Conservation (phyloP, 2,329 filamentous ascomycete genomes). For the Epichloe typhina region DNA sequence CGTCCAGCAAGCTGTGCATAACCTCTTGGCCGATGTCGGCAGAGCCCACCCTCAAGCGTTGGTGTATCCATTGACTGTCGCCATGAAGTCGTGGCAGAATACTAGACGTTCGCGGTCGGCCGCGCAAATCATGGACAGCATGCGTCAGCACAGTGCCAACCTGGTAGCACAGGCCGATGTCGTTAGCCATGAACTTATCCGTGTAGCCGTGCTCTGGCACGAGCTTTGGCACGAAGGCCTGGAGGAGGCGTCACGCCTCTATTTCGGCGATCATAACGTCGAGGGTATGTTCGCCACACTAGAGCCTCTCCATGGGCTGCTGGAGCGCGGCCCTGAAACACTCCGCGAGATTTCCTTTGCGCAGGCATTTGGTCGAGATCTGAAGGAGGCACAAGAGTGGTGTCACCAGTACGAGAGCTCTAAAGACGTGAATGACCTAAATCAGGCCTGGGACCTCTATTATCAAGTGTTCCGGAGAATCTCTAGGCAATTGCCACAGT, state of each 20-base stretch:
- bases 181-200: constrained; percentile 91
- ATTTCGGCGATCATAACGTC: constrained; percentile 96
- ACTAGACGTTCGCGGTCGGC: constrained; percentile 77
- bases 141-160: constrained; percentile 85
- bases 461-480: constrained; percentile 98
- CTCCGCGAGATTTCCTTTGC: constrained; percentile 93
- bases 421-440: constrained; percentile 85
- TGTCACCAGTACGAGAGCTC: constrained; percentile 83
- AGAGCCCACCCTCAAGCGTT: constrained; percentile 89
- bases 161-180: constrained; percentile 91
- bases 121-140: constrained; percentile 90
- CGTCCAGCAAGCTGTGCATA: constrained; percentile 83
- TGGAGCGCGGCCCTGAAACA: constrained; percentile 85
- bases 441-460: constrained; percentile 98
- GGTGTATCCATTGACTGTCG: constrained; percentile 92
- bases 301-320: constrained; percentile 77
- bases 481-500: constrained; percentile 78
- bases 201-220: constrained; percentile 95
- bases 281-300: constrained; percentile 93
- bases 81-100: constrained; percentile 85
- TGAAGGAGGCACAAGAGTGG: constrained; percentile 91
- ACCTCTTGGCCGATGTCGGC: constrained; percentile 82
- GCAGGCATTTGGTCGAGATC: constrained; percentile 89
- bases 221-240: constrained; percentile 98
- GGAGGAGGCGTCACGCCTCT: constrained; percentile 89